phyloP scores from a whole-genome alignment of 495 filamentous ascomycete genomes.

The Xylaria sp. region DNA sequence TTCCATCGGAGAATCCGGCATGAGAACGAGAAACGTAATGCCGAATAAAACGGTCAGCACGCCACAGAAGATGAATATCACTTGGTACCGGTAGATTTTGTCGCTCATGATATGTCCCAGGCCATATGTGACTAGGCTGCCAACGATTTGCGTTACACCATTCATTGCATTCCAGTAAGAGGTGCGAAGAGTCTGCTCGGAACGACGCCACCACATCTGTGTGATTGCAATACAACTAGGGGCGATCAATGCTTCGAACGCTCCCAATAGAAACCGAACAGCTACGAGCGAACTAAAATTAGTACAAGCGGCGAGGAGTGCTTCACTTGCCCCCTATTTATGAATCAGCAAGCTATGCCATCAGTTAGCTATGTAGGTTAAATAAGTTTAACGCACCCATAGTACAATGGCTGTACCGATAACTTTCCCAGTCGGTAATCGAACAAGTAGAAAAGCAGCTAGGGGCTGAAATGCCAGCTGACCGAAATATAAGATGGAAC shows the following conservation, averaged over 20 bases:
- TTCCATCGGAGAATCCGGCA: slow-evolving; percentile 67
- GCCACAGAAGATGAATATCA: slow-evolving; percentile 65
- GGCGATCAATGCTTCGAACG: slow-evolving; percentile 54
- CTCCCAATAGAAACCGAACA: slow-evolving; percentile 49
- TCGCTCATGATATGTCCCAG: slow-evolving; percentile 64
- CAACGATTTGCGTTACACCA: slow-evolving; percentile 55
- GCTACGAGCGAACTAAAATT: slow-evolving; percentile 55
- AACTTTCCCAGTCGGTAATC: slow-evolving; percentile 55
- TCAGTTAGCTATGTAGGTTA: not conserved
- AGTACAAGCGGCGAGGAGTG: slow-evolving; percentile 49
- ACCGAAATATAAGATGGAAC: slow-evolving; percentile 53
- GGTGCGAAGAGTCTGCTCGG: slow-evolving; percentile 59
- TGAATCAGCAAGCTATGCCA: not conserved
- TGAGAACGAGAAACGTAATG: slow-evolving; percentile 46
- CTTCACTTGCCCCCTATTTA: slow-evolving; percentile 43
- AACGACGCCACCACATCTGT: slow-evolving; percentile 63
- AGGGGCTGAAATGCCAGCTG: slow-evolving; percentile 55
- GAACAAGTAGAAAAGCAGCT: slow-evolving; percentile 56
- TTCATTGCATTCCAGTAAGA: slow-evolving; percentile 62
- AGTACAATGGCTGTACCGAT: slow-evolving; percentile 48
- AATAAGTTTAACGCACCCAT: slow-evolving; percentile 35
- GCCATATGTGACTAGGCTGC: slow-evolving; percentile 62
- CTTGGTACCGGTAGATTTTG: slow-evolving; percentile 63
- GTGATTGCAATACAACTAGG: slow-evolving; percentile 59
- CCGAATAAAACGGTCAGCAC: slow-evolving; percentile 53